Evolutionary conservation across 495 filamentous ascomycete species (phyloP).

Genomic region (Astrothelium subdiscretum): DNA sequence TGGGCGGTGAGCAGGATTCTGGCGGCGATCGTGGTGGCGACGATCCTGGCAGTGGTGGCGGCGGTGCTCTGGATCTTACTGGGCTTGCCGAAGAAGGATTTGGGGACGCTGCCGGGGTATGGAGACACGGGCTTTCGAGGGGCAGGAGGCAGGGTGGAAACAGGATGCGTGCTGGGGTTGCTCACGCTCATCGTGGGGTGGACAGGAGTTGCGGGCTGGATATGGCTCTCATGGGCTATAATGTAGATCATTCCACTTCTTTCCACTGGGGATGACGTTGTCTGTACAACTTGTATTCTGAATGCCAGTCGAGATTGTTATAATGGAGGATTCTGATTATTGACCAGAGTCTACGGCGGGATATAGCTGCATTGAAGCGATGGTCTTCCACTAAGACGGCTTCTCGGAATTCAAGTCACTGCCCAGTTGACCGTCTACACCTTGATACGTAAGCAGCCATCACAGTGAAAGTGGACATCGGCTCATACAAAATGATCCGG

Average conservation of each 20-base stretch:
- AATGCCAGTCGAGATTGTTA: no score
- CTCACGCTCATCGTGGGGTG: conserved; percentile 15
- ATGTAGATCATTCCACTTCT: conserved; percentile 5
- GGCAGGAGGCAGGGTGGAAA: conserved; percentile 14
- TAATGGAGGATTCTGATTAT: neutral
- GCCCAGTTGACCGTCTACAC: neutral
- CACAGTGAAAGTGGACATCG: neutral
- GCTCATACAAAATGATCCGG: neutral
- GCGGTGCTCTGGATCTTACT: conserved; percentile 19
- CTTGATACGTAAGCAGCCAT: neutral
- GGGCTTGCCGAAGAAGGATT: conserved; percentile 6
- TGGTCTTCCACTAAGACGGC: neutral
- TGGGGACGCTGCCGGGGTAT: neutral
- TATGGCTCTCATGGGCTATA: conserved; percentile 19
- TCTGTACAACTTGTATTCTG: no score
- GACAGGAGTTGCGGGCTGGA: conserved; percentile 14
- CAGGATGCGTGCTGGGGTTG: conserved; percentile 14
- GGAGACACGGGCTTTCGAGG: conserved; percentile 10
- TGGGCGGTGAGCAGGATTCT: conserved; percentile 15
- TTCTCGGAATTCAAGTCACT: neutral
- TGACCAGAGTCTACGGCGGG: neutral
- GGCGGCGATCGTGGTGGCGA: conserved; percentile 6
- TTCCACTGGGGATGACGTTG: neutral
- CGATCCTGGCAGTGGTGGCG: conserved; percentile 9
- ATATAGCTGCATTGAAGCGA: no score